Percentiles rank a stretch among this genome's conserved stretches.
Evolutionary conservation across 1,139 yeast genomes (phyloP).

Genomic region (Spathaspora sp.): DNA sequence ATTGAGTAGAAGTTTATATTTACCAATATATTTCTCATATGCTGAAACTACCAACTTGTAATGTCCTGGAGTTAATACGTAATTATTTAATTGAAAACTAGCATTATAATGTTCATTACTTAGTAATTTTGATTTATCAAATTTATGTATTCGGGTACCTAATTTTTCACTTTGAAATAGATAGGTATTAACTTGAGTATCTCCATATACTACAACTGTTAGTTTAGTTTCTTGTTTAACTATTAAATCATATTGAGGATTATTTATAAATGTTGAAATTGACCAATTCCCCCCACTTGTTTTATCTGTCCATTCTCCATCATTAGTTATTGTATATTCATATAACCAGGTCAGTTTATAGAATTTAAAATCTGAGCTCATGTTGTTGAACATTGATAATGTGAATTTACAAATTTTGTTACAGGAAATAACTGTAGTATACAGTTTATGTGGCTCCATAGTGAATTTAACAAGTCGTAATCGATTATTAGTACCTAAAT

Average conservation of each 20-base stretch:
- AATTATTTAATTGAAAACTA: conserved; percentile 16
- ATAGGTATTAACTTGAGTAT: conserved; percentile 30
- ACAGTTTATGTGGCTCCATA: conserved; percentile 23
- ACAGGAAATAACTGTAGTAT: conserved; percentile 27
- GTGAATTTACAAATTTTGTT: conserved; percentile 32
- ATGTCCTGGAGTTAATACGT: conserved; percentile 33
- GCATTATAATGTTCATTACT: conserved; percentile 27
- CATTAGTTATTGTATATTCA: conserved; percentile 18
- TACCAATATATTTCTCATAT: conserved; percentile 18
- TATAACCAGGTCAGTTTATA: conserved; percentile 25
- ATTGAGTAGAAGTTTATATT: conserved; percentile 16
- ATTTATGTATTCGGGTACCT: conserved; percentile 22
- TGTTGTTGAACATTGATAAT: conserved; percentile 34
- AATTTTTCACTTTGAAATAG: conserved; percentile 32
- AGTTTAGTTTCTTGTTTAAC: conserved; percentile 19
- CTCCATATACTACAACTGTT: conserved; percentile 25
- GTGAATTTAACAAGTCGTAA: conserved; percentile 23
- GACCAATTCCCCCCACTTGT: conserved; percentile 62
- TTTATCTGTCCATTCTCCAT: conserved; percentile 50
- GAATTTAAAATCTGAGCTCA: conserved; percentile 21
- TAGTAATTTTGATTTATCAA: conserved; percentile 30
- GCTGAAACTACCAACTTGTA: conserved; percentile 37
- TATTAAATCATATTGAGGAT: conserved; percentile 59
- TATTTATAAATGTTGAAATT: conserved; percentile 47
- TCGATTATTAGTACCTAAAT: conserved; percentile 31